Conservation (phyloP, 108 stramenopile species). For the Fistulifera pelliculosa region DNA sequence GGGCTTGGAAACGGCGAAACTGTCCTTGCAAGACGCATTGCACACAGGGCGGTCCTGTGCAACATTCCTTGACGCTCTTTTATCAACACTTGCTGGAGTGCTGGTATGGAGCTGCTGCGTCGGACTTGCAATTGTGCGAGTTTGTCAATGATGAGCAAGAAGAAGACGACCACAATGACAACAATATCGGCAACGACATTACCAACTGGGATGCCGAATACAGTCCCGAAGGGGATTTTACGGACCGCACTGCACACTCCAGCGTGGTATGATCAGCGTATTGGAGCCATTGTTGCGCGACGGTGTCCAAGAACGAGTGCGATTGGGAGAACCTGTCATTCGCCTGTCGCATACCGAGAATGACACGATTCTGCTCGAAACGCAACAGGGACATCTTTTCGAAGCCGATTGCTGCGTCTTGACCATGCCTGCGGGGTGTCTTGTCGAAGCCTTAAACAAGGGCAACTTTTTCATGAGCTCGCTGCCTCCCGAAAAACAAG, state of each 20-base stretch:
- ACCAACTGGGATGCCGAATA: constrained; percentile 16
- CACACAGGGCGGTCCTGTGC: too few species aligned
- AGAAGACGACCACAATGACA: not conserved
- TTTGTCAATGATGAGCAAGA: constrained; percentile 6
- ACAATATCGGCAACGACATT: not conserved
- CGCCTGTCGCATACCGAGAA: not conserved
- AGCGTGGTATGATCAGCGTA: constrained; percentile 33
- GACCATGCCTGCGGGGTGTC: constrained; percentile 41
- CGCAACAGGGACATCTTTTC: constrained; percentile 18
- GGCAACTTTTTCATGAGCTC: constrained; percentile 25
- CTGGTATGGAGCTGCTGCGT: constrained; percentile 32
- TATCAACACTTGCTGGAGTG: constrained; percentile 27
- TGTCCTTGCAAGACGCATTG: too few species aligned
- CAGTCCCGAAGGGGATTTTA: constrained; percentile 36
- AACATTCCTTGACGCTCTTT: constrained; percentile 16
- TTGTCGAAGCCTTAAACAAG: constrained; percentile 7
- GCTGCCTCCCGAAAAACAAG: constrained; percentile 23
- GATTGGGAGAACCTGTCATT: constrained; percentile 13
- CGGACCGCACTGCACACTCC: constrained; percentile 44
- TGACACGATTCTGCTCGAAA: constrained; percentile 15
- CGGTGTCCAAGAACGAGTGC: constrained; percentile 7
- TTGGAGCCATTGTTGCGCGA: constrained; percentile 20
- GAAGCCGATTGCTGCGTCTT: constrained; percentile 34
- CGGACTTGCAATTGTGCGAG: constrained; percentile 19
- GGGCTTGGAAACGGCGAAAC: constrained; percentile 13